Base-by-base conservation (phyloP, 768 basidiomycete species). In the Termitomyces sp. region DNA sequence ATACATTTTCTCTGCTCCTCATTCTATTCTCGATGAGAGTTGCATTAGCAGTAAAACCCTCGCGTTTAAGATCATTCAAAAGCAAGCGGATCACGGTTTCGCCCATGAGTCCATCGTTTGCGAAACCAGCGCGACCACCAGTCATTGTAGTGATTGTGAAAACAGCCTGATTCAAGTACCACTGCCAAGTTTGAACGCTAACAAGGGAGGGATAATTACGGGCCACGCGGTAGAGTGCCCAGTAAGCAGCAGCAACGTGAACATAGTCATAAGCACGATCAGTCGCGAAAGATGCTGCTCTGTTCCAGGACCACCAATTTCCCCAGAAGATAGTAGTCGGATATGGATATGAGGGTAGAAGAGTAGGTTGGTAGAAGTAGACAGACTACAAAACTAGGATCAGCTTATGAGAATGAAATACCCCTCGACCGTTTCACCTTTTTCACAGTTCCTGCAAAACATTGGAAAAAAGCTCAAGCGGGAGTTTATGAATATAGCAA, bases 271-370 rank as follows among this genome's bases (percentile, higher is more conserved):
- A 84, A 1, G 78, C 80, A 13, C 82, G 76, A 51, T 78, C 77
- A 2, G 71, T 77, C 4, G 76, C 76, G 58, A 71, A 83, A 1
- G 79, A 74, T 0, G 69, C 71, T 3, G 77, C 77, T 61, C 75
- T 69, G 56, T 80, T 76, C 82, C 81, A 83, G 1, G 79, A 80
- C 80, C 81, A 82, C 80, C 81, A 82, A 57, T 79, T 77, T 5
- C 74, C 73, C 79, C 79, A 84, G 63, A 75, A 63, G 52, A 82
- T 78, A 10, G 60, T 68, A 0, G 72, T 67, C 2, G 82, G 82
- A 63, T 84, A 84, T 13, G 64, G 60, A 64, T 84, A 84, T 39
- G 66, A 69, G 0, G 81, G 75, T 0, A 77, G 71, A 18, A 76
- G 65, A 7, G 63, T 61, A 6, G 81, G 80, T 57, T 84, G 69